Conservation (phyloP, 2,329 filamentous ascomycete species). For the Claviceps sp. region DNA sequence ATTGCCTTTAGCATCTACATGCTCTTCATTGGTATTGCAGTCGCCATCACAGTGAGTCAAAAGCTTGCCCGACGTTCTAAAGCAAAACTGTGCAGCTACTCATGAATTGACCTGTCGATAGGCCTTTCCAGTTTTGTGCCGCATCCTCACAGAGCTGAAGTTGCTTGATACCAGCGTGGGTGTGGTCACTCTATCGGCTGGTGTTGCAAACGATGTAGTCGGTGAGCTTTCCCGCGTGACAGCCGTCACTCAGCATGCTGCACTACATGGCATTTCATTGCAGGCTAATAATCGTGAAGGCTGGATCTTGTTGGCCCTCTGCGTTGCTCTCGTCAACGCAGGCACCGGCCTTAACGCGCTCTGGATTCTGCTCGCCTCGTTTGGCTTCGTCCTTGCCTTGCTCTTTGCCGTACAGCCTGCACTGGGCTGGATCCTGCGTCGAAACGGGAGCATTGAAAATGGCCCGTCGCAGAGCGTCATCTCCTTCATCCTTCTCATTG, state of each 20-base stretch:
- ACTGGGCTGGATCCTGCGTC: constrained; percentile 61
- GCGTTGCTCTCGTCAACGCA: constrained; percentile 85
- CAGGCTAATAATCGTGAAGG: constrained; percentile 11
- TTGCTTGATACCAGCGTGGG: constrained; percentile 72
- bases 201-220: constrained; percentile 76
- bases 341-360: constrained; percentile 69
- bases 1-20: constrained; percentile 43
- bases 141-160: constrained; percentile 84
- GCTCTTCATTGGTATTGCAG: constrained; percentile 78
- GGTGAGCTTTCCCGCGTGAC: constrained; percentile 10
- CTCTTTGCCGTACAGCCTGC: constrained; percentile 57
- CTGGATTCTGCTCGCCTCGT: constrained; percentile 64
- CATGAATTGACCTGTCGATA: constrained; percentile 3
- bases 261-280: not conserved
- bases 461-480: constrained; percentile 80
- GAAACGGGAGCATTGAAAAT: constrained; percentile 68
- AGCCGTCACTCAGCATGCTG: not conserved
- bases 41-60: constrained; percentile 60
- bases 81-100: not conserved
- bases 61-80: too few relatives aligned
- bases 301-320: constrained; percentile 87
- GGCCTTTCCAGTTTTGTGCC: constrained; percentile 80
- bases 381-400: constrained; percentile 67
- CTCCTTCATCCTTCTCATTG: constrained; percentile 66
- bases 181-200: constrained; percentile 77